phyloP scores from a whole-genome alignment of 139 green algal species.

The Tetradesmus obliquus region DNA sequence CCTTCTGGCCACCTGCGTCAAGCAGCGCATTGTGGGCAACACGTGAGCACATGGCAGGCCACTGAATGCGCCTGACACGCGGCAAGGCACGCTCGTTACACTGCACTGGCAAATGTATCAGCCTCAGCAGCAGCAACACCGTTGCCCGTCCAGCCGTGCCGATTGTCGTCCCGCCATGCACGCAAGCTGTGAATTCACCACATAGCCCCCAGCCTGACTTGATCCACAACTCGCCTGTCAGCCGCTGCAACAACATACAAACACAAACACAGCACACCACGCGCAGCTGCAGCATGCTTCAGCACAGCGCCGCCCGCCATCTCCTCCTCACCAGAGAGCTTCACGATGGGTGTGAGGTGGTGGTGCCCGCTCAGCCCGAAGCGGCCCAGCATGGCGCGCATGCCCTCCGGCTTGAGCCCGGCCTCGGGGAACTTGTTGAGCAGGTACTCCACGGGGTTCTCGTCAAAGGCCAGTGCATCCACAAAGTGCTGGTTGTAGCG shows the following conservation, averaged over 20 bases:
- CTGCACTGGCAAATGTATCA: background rate
- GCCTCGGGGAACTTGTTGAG: conserved; percentile 71
- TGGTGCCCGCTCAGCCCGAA: conserved; percentile 97
- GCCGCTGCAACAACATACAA: background rate
- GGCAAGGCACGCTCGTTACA: background rate
- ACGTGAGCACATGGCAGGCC: background rate
- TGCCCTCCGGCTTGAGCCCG: conserved; percentile 89
- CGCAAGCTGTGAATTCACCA: too few relatives aligned
- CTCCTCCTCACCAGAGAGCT: conserved; percentile 82
- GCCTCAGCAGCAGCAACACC: too few relatives aligned
- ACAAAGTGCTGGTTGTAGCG: conserved; percentile 99
- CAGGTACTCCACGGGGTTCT: conserved; percentile 96
- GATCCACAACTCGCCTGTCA: too few relatives aligned
- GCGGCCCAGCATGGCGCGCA: conserved; percentile 91
- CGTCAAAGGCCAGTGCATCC: conserved; percentile 94
- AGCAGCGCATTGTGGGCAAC: background rate
- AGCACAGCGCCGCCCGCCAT: too few relatives aligned
- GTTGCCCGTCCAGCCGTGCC: too few relatives aligned
- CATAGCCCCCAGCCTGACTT: too few relatives aligned
- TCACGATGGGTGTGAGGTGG: conserved; percentile 96
- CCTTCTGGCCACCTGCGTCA: conserved; percentile 91
- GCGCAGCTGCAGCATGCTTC: too few relatives aligned
- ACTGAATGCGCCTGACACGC: background rate
- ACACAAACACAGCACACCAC: background rate
- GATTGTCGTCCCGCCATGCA: too few relatives aligned